These are phyloP conservation scores for Verruconis gallopava DNA, from an alignment of 2,329 filamentous ascomycete species.

Conservation along the genomic window DNA sequence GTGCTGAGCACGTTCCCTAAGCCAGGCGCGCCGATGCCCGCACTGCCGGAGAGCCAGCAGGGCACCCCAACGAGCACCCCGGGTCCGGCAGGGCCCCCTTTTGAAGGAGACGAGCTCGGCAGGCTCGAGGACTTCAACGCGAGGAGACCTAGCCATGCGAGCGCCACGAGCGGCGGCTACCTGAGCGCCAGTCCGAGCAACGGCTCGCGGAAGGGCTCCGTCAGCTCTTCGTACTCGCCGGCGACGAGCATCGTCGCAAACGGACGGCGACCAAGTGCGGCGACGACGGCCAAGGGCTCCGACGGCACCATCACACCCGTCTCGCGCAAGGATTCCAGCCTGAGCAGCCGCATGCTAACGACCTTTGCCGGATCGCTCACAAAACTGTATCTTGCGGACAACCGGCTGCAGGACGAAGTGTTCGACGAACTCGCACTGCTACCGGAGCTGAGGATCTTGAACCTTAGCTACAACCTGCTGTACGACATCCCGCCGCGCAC, in stretches of 20 bases:
- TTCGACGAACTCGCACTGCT: constrained; percentile 83
- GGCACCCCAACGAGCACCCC: constrained; percentile 34
- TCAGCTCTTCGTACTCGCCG: constrained; percentile 60
- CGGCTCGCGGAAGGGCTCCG: constrained; percentile 61
- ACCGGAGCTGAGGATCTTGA: constrained; percentile 73
- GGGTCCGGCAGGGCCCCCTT: constrained; percentile 31
- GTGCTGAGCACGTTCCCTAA: constrained; percentile 85
- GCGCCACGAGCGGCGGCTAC: constrained; percentile 62
- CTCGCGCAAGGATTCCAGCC: constrained; percentile 74
- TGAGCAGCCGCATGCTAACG: constrained; percentile 64
- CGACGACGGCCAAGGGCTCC: constrained; percentile 49
- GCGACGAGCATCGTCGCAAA: constrained; percentile 45
- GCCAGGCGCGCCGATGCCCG: constrained; percentile 50
- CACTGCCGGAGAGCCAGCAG: constrained; percentile 23
- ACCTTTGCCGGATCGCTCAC: constrained; percentile 82
- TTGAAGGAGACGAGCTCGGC: constrained; percentile 67
- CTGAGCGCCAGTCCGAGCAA: constrained; percentile 46
- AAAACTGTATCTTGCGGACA: constrained; percentile 82
- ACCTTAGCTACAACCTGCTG: constrained; percentile 88
- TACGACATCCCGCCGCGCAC: constrained; percentile 84
- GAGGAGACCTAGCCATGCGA: constrained; percentile 74
- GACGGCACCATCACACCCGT: constrained; percentile 43
- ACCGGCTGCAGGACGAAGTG: constrained; percentile 84
- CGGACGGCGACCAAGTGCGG: constrained; percentile 72
- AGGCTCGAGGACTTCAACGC: constrained; percentile 48